Base-by-base conservation (phyloP, 805 yeast species). In the Huiozyma naganishii region DNA sequence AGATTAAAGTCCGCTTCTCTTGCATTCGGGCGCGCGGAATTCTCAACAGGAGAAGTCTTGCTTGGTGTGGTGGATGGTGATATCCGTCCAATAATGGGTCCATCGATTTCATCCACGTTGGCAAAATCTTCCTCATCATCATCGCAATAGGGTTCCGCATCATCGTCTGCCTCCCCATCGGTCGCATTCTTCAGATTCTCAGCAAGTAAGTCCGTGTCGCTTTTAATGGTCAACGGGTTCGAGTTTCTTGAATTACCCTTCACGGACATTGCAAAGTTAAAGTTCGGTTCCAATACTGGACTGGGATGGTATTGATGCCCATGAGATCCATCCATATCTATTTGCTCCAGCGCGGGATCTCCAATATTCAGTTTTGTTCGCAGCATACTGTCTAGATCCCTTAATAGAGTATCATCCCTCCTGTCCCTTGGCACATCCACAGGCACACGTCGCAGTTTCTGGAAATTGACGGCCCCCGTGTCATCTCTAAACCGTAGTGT, bases 31-130 rank as follows among this genome's bases (percentile, higher is more conserved):
- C 23, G 23, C 11, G 28, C 27, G 32, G 2, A 13, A 30, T 36
- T 41, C 10, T 40, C 36, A 4, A 6, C 34, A 27, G 43, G 42
- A 8, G 23, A 36, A n/a, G 35, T 39, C 41, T 45, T 5, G 8
- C 12, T n/a, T n/a, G 27, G 39, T 23, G 39, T 32, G 2, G 23
- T 17, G 23, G 23, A 17, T 3, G 23, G 29, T 27, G 11, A 32
- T 13, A 17, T 32, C 10, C 34, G 3, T 39, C 39, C 37, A 11
- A 40, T 40, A 37, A 61, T 55, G 3, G 63, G 65, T 1, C 65
- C 65, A 41, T 63, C 67, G 5, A 63, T 57, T 44, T 63, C 67
- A 44, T 63, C 67, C 1, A 63, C 66, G 47, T 62, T 62, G 3
- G 60, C 54, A 46, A 62, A 63, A 0, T 55, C 59, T 27, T 60